A percentile compares a stretch with the other conserved stretches of the same genome.
These are phyloP conservation scores for bread wheat (Triticum aestivum) DNA, from an alignment of 176 grass and related monocot genomes.

Conservation along the genomic window IWGSC_CS_RefSeq_v2.1 NC_057805.1:58775645-58776144, in stretches of 20 bases:
- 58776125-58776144: neutral
- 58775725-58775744: neutral
- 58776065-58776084: neutral
- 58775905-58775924: neutral
- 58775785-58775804: neutral
- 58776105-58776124: neutral
- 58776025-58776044: neutral
- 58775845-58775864: neutral
- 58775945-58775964: neutral
- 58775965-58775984: neutral
- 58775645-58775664: neutral
- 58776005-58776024: neutral
- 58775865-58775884: neutral
- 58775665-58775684: neutral
- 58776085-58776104: neutral
- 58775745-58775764: neutral
- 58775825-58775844: neutral
- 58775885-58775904: neutral
- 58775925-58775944: neutral
- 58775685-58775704: neutral
- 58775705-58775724: slow-evolving; percentile 2
- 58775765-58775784: neutral
- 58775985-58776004: neutral
- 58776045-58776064: neutral
- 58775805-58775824: neutral